Evolutionary conservation across 345 rosid species (phyloP).

Genomic region (Dovyalis caffra): DNA sequence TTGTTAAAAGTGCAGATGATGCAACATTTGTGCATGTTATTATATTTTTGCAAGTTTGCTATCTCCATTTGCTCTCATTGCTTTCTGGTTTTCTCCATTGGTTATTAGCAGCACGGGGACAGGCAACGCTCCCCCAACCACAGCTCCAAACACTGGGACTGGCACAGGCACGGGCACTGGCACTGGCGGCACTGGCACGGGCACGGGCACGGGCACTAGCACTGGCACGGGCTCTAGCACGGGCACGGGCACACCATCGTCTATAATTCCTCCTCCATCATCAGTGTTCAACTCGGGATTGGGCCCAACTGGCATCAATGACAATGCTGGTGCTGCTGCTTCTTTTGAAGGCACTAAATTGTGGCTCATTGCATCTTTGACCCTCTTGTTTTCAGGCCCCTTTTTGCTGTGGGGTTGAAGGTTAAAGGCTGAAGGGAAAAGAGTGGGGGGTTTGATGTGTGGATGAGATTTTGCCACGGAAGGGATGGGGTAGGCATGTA

Average conservation of each 20-base stretch:
- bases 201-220: neutral
- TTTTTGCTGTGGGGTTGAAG: conserved; percentile 25
- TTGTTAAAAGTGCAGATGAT: neutral
- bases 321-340: conserved; percentile 17
- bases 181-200: conserved; percentile 7
- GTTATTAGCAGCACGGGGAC: conserved; percentile 11
- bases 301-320: conserved; percentile 33
- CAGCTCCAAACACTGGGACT: conserved; percentile 18
- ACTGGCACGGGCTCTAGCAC: conserved; percentile 25
- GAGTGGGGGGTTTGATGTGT: conserved; percentile 32
- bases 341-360: conserved; percentile 9
- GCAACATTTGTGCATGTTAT: neutral
- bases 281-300: conserved; percentile 29
- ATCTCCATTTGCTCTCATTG: neutral
- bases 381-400: conserved; percentile 23
- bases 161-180: conserved; percentile 19
- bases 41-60: neutral
- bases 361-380: conserved; percentile 11
- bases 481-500: conserved; percentile 20
- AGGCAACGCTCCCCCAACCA: conserved; percentile 13
- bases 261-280: conserved; percentile 20
- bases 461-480: conserved; percentile 44
- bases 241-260: conserved; percentile 15
- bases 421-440: neutral
- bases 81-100: neutral